phyloP scores from a whole-genome alignment of 495 filamentous ascomycete species.

The Penicillium flavigenum region DNA sequence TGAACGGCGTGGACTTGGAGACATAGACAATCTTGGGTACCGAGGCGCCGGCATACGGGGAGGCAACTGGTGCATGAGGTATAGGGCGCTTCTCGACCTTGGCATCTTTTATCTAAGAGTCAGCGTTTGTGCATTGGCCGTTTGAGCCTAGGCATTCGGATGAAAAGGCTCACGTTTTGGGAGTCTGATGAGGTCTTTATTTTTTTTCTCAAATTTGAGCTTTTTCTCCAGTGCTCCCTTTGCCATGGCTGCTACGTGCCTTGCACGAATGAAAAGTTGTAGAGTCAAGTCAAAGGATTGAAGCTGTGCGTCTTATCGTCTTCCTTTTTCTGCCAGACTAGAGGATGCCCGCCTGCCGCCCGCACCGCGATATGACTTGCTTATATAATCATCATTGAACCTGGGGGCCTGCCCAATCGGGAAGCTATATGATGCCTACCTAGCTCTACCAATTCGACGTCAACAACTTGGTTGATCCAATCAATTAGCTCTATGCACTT shows the following conservation, averaged over 20 bases:
- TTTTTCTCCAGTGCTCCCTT: conserved; percentile 30
- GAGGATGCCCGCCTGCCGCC: background rate
- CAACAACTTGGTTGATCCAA: background rate
- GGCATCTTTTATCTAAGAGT: conserved; percentile 28
- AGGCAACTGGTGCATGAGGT: conserved; percentile 62
- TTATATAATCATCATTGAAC: background rate
- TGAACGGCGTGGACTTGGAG: conserved; percentile 70
- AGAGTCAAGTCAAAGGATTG: background rate
- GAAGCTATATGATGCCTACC: background rate
- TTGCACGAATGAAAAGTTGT: background rate
- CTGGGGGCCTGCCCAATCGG: background rate
- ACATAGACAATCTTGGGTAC: conserved; percentile 74
- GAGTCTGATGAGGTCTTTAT: conserved; percentile 38
- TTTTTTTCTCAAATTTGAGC: conserved; percentile 40
- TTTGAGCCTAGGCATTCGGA: background rate
- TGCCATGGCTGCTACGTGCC: conserved; percentile 22
- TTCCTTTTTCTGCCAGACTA: conserved; percentile 28
- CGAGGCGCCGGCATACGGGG: conserved; percentile 51
- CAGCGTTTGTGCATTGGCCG: conserved; percentile 17
- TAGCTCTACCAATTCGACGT: background rate
- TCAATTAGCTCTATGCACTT: conserved; percentile 39
- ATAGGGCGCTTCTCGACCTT: conserved; percentile 67
- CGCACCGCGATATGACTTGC: background rate
- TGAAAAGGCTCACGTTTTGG: conserved; percentile 34
- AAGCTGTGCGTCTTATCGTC: conserved; percentile 18